phyloP scores from a whole-genome alignment of 352 stramenopile species.

The Pythium utonaiense region DNA sequence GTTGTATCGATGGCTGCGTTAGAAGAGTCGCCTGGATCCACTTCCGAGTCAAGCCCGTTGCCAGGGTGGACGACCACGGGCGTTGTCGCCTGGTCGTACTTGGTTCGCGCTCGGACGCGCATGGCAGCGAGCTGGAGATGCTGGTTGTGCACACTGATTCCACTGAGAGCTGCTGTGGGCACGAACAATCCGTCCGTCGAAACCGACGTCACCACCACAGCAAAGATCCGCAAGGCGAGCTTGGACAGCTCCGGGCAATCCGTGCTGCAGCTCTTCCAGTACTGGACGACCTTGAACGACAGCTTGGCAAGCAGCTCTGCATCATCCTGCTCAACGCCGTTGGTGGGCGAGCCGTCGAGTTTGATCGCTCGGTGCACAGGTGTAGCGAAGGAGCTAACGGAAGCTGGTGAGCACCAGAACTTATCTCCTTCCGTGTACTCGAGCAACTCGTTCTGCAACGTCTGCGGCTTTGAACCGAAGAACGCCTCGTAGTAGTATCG shows the following conservation, averaged over 20 bases:
- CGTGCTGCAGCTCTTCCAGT: conserved; percentile 27
- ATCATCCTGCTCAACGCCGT: conserved; percentile 5
- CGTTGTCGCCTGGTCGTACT: conserved; percentile 18
- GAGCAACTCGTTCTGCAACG: conserved; percentile 19
- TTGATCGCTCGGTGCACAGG: conserved; percentile 3
- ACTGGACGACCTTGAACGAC: conserved; percentile 23
- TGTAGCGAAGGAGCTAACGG: conserved; percentile 16
- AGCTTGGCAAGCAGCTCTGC: conserved; percentile 10
- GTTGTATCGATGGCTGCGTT: background rate
- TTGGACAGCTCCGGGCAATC: conserved; percentile 23
- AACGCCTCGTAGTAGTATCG: conserved; percentile 27
- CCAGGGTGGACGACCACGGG: background rate
- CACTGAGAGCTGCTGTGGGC: background rate
- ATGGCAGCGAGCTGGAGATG: conserved; percentile 14
- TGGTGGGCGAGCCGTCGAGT: background rate
- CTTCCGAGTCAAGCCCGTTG: background rate
- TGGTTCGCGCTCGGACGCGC: conserved; percentile 14
- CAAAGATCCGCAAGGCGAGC: conserved; percentile 23
- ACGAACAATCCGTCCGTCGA: conserved; percentile 19
- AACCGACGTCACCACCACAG: conserved; percentile 16
- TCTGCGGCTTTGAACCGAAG: conserved; percentile 14
- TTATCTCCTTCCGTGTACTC: conserved; percentile 27
- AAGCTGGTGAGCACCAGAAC: conserved; percentile 24
- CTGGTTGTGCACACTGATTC: background rate
- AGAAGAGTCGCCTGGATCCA: background rate